These are phyloP conservation scores for Rhododendron vialii DNA, from an alignment of 148 eudicot genomes.

Conservation along the genomic window DNA sequence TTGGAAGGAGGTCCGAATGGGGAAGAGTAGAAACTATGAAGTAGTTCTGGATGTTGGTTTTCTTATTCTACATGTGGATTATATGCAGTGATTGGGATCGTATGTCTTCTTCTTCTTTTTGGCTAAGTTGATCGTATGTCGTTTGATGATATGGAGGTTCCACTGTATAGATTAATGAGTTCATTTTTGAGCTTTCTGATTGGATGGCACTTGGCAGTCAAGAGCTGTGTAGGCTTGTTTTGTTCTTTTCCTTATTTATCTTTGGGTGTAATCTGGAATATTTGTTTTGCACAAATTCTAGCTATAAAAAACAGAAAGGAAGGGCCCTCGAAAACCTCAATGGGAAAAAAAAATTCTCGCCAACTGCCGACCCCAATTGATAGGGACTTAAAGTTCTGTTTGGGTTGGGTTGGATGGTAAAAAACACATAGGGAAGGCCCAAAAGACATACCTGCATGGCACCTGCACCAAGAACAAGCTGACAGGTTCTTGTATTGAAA, in stretches of 20 bases:
- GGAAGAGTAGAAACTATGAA: background rate
- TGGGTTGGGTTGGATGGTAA: background rate
- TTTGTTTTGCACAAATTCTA: background rate
- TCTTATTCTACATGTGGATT: background rate
- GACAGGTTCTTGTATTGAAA: slow-evolving; percentile 91
- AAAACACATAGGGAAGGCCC: background rate
- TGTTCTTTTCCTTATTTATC: background rate
- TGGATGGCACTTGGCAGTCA: background rate
- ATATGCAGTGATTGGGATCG: background rate
- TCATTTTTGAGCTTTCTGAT: background rate
- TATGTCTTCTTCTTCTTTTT: background rate
- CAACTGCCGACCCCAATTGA: background rate
- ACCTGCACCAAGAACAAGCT: slow-evolving; percentile 99
- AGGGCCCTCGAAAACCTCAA: background rate
- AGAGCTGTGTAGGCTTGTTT: background rate
- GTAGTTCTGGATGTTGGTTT: background rate
- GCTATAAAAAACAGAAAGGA: background rate
- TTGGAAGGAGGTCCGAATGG: background rate
- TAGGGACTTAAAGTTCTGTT: background rate
- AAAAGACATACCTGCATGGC: slow-evolving; percentile 84
- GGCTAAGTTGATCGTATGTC: background rate
- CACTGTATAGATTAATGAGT: background rate
- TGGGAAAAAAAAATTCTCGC: background rate
- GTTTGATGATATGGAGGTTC: background rate
- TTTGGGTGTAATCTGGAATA: background rate